Evolutionary conservation across 768 basidiomycete species (phyloP).

Genomic region (Pleurotus cornucopiae): DNA sequence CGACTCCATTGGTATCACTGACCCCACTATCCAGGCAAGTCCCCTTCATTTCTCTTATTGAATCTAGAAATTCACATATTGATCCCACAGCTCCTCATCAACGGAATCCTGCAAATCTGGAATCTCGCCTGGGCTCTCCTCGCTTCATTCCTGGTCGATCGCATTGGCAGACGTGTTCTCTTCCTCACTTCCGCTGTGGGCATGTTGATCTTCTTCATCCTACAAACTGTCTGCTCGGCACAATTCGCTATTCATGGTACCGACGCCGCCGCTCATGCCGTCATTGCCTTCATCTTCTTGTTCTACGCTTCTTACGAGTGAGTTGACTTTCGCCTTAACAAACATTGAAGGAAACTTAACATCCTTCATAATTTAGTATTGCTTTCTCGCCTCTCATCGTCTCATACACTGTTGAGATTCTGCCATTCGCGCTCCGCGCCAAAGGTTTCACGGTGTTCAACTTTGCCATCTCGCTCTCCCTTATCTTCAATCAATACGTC

Average conservation of each 20-base stretch:
- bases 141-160: conserved; percentile 45
- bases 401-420: conserved; percentile 64
- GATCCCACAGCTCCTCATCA: conserved; percentile 36
- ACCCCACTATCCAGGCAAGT: conserved; percentile 1
- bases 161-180: conserved; percentile 43
- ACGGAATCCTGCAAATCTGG: conserved; percentile 51
- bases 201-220: conserved; percentile 43
- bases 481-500: conserved; percentile 72
- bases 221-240: conserved; percentile 44
- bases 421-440: conserved; percentile 65
- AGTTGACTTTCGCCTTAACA: conserved; percentile 16
- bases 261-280: conserved; percentile 40
- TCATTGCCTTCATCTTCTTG: conserved; percentile 59
- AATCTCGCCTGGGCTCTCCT: conserved; percentile 48
- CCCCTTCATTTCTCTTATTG: conserved; percentile 16
- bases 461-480: conserved; percentile 54
- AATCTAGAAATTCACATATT: conserved; percentile 23
- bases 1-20: conserved; percentile 39
- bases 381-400: conserved; percentile 67
- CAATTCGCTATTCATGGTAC: conserved; percentile 13
- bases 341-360: background rate
- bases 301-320: conserved; percentile 54
- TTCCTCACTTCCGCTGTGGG: conserved; percentile 39
- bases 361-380: conserved; percentile 21
- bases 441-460: conserved; percentile 67